A percentile compares a stretch with the other conserved stretches of the same genome.
phyloP scores from a whole-genome alignment of 768 basidiomycete genomes.

The Thelephora ganbajun region DNA sequence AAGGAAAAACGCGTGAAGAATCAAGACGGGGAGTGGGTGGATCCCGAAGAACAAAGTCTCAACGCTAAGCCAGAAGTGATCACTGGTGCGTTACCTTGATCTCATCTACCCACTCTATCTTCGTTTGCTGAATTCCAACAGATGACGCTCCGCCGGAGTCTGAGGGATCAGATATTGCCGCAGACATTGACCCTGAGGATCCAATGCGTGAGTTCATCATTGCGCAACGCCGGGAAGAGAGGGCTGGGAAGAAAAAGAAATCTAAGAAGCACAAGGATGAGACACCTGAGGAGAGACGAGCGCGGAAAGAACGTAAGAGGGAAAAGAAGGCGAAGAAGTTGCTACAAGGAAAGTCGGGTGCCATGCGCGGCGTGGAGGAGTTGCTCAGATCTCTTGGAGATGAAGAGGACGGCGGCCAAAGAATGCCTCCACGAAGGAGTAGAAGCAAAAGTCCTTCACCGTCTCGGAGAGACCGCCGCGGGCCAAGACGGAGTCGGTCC shows the following conservation, averaged over 20 bases:
- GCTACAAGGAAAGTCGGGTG: conserved; percentile 37
- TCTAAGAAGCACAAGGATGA: conserved; percentile 55
- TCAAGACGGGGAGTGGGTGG: conserved; percentile 75
- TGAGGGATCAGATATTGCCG: conserved; percentile 31
- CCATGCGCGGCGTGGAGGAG: conserved; percentile 52
- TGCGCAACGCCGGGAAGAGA: conserved; percentile 58
- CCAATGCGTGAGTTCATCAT: conserved; percentile 93
- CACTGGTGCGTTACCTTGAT: conserved; percentile 29
- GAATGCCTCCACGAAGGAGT: background rate
- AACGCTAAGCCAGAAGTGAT: conserved; percentile 75
- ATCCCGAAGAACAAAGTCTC: conserved; percentile 72
- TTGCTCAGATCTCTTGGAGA: conserved; percentile 38
- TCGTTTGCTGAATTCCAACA: conserved; percentile 8
- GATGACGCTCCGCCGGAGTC: conserved; percentile 51
- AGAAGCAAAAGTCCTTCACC: background rate
- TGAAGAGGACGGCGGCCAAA: background rate
- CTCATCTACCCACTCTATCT: background rate
- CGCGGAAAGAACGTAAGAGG: conserved; percentile 60
- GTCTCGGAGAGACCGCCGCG: background rate
- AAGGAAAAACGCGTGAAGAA: conserved; percentile 72
- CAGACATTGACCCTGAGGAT: conserved; percentile 86
- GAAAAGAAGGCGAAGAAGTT: conserved; percentile 39
- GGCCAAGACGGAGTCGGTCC: conserved; percentile 6
- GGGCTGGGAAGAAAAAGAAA: conserved; percentile 40
- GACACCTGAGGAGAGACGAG: conserved; percentile 65